Percentiles rank a stretch among this genome's conserved stretches.
Evolutionary conservation across 495 filamentous ascomycete species (phyloP).

Genomic region (Gamarada debralockiae): DNA sequence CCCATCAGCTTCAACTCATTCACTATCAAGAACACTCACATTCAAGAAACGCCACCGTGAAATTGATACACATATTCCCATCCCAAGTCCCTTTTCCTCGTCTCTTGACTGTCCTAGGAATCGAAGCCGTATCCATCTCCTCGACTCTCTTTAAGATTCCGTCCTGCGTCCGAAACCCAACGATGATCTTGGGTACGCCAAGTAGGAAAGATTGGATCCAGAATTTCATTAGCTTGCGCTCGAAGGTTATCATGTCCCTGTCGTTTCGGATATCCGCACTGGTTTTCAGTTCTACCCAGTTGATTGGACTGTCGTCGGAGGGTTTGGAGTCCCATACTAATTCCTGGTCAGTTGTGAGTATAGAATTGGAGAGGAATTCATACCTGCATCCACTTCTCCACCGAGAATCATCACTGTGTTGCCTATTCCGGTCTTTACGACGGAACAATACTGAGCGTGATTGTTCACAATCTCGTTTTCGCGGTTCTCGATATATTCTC

Average conservation of each 20-base stretch:
- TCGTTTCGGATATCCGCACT: conserved; percentile 62
- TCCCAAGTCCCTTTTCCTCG: conserved; percentile 70
- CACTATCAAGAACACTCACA: conserved; percentile 28
- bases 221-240: conserved; percentile 88
- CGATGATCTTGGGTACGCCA: conserved; percentile 85
- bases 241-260: conserved; percentile 67
- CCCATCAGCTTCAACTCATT: conserved; percentile 6
- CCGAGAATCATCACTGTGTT: conserved; percentile 68
- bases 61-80: conserved; percentile 87
- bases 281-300: conserved; percentile 96
- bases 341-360: conserved; percentile 25
- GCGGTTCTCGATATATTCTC: conserved; percentile 74
- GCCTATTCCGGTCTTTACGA: conserved; percentile 83
- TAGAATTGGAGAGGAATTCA: conserved; percentile 41
- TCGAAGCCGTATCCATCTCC: conserved; percentile 71
- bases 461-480: conserved; percentile 73
- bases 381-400: conserved; percentile 85
- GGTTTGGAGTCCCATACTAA: conserved; percentile 81
- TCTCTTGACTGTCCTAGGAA: conserved; percentile 69
- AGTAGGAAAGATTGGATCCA: conserved; percentile 97
- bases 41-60: conserved; percentile 69
- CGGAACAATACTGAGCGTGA: conserved; percentile 87
- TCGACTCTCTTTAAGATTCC: conserved; percentile 69
- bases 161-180: conserved; percentile 74
- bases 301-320: conserved; percentile 54